These are phyloP conservation scores for Emergomyces pasteurianus DNA, from an alignment of 2,329 filamentous ascomycete genomes.

Conservation along the genomic window DNA sequence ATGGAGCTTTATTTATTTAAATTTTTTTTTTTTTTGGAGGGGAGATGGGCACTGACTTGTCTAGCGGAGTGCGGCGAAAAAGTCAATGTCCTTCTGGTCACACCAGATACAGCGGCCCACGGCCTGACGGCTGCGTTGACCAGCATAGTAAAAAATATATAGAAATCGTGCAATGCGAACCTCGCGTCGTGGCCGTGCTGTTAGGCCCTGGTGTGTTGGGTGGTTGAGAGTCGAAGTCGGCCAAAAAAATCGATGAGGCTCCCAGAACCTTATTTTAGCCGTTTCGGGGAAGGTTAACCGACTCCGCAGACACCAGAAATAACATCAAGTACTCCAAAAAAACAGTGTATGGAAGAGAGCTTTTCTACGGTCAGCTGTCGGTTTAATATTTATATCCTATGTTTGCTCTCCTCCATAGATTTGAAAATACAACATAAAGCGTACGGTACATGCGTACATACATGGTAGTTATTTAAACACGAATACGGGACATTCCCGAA, in stretches of 20 bases:
- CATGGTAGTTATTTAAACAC: neutral
- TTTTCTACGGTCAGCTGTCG: neutral
- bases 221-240: neutral
- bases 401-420: neutral
- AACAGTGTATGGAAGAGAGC: neutral
- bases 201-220: neutral
- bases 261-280: neutral
- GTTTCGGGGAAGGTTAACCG: constrained; percentile 3
- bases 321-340: neutral
- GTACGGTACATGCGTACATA: neutral
- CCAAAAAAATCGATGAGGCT: constrained; percentile 1
- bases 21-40: neutral
- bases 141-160: constrained; percentile 35
- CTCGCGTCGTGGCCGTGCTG: neutral
- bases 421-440: neutral
- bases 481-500: neutral
- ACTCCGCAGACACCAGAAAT: constrained; percentile 1
- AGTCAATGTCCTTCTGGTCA: constrained; percentile 20
- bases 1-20: too few species aligned
- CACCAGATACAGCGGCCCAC: constrained; percentile 33
- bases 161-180: neutral
- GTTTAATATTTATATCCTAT: neutral
- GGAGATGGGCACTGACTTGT: constrained; percentile 21
- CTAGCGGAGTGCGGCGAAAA: constrained; percentile 20
- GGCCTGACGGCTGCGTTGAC: constrained; percentile 43